Evolutionary conservation across 2,329 filamentous ascomycete species (phyloP), one percentile per base, ranked within the genome.

Genomic region (Cercospora sp.): DNA sequence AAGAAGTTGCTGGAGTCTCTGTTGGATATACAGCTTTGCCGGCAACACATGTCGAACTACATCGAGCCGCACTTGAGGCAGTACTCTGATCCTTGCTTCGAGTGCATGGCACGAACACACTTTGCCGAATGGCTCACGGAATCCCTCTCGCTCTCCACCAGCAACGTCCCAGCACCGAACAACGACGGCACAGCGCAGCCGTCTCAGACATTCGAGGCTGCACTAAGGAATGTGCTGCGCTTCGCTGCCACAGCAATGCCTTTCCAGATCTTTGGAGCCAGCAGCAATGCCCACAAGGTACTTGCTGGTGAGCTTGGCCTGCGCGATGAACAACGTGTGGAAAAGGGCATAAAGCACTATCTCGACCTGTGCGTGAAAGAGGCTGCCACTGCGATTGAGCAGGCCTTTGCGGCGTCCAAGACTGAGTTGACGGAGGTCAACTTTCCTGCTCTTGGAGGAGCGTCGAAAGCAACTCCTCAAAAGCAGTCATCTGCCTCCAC

Each of bases 91-190:
- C 16, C 55, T 16, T 59, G 55, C 2, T 33, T 10, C 23, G 42
- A 64, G 8, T 64, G 62, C 16, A 58, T 64, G 12, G 48, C 45
- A 0, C 30, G 62, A 8, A 64, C 48, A n/a, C 28, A 57, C 33
- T 64, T 57, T 10, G 62, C 31, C 1, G 48, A 36, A 23, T 64
- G 62, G 62, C n/a, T n/a, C n/a, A n/a, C n/a, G n/a, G n/a, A n/a
- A n/a, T n/a, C n/a, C n/a, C n/a, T n/a, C n/a, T n/a, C n/a, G n/a
- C n/a, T n/a, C n/a, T n/a, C n/a, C n/a, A n/a, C n/a, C n/a, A n/a
- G n/a, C n/a, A n/a, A n/a, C n/a, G n/a, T n/a, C n/a, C n/a, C n/a
- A n/a, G n/a, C n/a, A n/a, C n/a, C n/a, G n/a, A n/a, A n/a, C n/a
- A n/a, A n/a, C n/a, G n/a, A n/a, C n/a, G n/a, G n/a, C n/a, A n/a